A percentile compares a stretch with the other conserved stretches of the same genome.
Conservation (phyloP, 176 grass and related monocot species). For the Thinopyrum elongatum region DNA sequence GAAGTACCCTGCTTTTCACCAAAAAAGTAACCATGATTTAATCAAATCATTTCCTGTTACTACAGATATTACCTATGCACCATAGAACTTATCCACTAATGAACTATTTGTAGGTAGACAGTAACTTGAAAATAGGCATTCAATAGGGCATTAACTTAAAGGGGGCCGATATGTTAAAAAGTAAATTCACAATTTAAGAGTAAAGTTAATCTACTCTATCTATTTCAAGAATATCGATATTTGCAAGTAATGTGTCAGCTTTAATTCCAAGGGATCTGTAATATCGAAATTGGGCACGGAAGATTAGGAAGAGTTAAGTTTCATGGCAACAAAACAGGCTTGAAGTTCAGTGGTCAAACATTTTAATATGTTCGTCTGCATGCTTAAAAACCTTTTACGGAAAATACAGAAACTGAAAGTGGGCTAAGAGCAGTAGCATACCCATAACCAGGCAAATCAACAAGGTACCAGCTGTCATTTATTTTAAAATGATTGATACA, state of each 20-base stretch:
- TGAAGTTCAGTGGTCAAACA: neutral
- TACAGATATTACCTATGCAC: constrained; percentile 9
- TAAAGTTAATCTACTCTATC: neutral
- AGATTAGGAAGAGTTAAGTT: constrained; percentile 6
- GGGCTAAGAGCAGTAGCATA: constrained; percentile 38
- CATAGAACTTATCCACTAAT: neutral
- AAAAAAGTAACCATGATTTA: neutral
- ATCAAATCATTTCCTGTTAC: constrained; percentile 7
- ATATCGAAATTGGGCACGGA: neutral
- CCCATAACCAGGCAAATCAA: constrained; percentile 98
- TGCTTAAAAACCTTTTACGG: neutral
- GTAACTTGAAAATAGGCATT: neutral
- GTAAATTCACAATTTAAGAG: neutral
- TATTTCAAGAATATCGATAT: constrained; percentile 3
- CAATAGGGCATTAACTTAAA: neutral
- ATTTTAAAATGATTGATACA: constrained; percentile 98
- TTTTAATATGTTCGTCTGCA: neutral
- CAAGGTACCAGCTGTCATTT: constrained; percentile 97
- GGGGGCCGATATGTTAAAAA: neutral
- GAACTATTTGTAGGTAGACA: neutral
- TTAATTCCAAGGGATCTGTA: neutral
- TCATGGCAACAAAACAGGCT: constrained; percentile 1
- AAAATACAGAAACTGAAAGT: constrained; percentile 6
- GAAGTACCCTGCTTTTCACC: neutral
- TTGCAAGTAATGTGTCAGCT: neutral